Evolutionary conservation across 495 filamentous ascomycete genomes (phyloP).

Genomic region (Xanthoparmelia taractica): DNA sequence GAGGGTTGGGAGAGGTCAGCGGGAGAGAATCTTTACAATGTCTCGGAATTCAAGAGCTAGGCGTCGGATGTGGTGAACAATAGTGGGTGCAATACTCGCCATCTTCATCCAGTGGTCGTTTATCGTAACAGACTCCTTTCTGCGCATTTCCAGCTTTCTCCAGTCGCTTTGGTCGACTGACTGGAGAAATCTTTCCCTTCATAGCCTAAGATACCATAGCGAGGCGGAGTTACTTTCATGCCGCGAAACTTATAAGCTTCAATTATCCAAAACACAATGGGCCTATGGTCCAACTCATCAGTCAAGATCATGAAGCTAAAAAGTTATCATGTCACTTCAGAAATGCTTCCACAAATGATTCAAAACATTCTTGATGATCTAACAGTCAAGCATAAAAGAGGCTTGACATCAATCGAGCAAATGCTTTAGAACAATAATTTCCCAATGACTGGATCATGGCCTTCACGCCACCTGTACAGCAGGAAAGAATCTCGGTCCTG

Average conservation of each 20-base stretch:
- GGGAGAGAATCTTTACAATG: no score
- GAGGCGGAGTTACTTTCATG: conserved; percentile 2
- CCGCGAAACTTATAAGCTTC: neutral
- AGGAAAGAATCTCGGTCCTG: conserved; percentile 74
- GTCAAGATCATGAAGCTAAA: neutral
- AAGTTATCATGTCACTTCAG: neutral
- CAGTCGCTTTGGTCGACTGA: neutral
- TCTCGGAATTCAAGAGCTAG: neutral
- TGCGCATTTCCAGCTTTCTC: neutral
- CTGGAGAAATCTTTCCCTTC: neutral
- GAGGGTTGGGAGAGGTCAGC: neutral
- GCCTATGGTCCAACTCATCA: conserved; percentile 10
- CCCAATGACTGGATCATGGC: neutral
- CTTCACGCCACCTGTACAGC: conserved; percentile 40
- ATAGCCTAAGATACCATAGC: conserved; percentile 16
- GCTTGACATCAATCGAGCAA: neutral
- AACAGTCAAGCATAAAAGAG: neutral
- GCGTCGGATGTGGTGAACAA: neutral
- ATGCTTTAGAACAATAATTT: neutral
- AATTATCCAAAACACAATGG: neutral
- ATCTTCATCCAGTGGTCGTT: neutral
- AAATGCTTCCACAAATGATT: neutral
- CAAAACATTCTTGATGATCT: neutral
- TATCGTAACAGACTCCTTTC: neutral
- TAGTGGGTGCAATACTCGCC: neutral